Base-by-base conservation (phyloP, 306 rosid species). In the Vigna reflexopilosa region DNA sequence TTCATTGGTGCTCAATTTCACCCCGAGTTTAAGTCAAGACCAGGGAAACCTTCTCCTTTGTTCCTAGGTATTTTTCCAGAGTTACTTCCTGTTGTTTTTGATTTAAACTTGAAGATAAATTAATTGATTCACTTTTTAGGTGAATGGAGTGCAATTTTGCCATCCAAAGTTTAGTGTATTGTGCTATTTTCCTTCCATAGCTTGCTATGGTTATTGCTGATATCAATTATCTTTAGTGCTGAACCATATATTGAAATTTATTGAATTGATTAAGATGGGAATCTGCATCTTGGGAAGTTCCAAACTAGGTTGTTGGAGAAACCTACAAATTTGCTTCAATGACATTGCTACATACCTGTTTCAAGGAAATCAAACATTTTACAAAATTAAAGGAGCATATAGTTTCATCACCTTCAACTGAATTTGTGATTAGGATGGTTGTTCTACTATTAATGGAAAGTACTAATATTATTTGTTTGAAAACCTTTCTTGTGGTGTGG, bases 11-110 rank as follows among this genome's bases (percentile, higher is more conserved):
- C 85, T 76, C 97, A 91, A 76, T 91, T 91, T 78, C 97, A 91
- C 80, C 97, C 97, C 3, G 97, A 91, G 82, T 91, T 86, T 69
- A 91, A 88, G 82, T 91, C 97, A 1, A 88, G 97, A 81, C 94
- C 97, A 0, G 97, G 94, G 62, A 89, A 88, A 78, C 97, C 97
- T 57, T 89, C 97, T 67, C 90, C 92, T 2, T 80, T 83, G 54
- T 91, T 91, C 86, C 74, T 85, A 58, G 97, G 97, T 91, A 86
- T 50, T 59, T 73, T 50, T 54, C 54, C 15, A 16, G 32, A 50
- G 47, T 67, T 64, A 40, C 66, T 71, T 42, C 28, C 20, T 36
- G 1, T 17, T 30, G 44, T 50, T 13, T 32, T 40, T 58, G 24
- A 30, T 42, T 64, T 13, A n/a, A 26, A 30, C 74, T 64, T 24